Base-by-base conservation (phyloP, 306 rosid genomes). In the Trifolium pratense region DNA sequence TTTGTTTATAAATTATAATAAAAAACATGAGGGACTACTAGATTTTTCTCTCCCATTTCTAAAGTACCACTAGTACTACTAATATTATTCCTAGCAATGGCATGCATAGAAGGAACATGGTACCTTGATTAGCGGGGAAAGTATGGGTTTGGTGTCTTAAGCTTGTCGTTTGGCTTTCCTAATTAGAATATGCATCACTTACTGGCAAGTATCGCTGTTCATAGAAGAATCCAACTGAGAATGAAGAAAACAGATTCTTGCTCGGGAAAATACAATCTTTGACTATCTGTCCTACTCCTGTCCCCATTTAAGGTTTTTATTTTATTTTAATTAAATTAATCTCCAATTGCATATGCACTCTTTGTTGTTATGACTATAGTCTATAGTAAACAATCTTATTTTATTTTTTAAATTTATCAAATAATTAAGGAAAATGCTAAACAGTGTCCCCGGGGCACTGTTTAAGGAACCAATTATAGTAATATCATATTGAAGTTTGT, bases 101-200 rank as follows among this genome's bases (percentile, higher is more conserved):
- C 39, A 79, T 74, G 82, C 31, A 79, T 70, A 53, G 40, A 73
- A 77, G 87, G 85, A 79, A 77, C 88, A 85, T 79, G 88, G 77
- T 40, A 75, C 84, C 94, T 86, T 83, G 85, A 89, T 85, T 87
- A 83, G 78, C 94, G 91, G 88, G 53, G 75, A 60, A 70, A 80
- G 60, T 4, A 84, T 42, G 84, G 76, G 80, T 56, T 72, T 69
- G 42, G 61, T 83, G 83, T 78, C 61, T 78, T 75, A 62, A 68
- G 13, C 32, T 48, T 85, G 87, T 87, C 89, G 73, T 78, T 82
- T 78, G 45, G 73, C 70, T 64, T 71, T 72, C n/a, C 45, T 59
- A 25, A 57, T 57, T 58, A 18, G 72, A 68, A 74, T 61, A 59
- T 77, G 73, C 36, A 18, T 43, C 20, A 5, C 61, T 21, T 6